These are phyloP conservation scores for Naganishia friedmannii DNA, from an alignment of 768 basidiomycete genomes.

Conservation along the genomic window DNA sequence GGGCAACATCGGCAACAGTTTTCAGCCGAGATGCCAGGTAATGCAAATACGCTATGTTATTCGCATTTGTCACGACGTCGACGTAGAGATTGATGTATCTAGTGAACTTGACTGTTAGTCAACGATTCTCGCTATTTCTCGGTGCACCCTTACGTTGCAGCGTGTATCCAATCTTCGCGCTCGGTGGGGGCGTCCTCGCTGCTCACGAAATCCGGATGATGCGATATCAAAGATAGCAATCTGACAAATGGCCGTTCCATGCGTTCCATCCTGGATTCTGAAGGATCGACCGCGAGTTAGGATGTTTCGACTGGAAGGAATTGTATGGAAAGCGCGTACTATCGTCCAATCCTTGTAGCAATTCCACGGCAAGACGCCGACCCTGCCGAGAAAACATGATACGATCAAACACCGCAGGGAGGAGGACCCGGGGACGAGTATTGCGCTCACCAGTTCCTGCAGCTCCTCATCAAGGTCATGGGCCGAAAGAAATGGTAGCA, in stretches of 20 bases:
- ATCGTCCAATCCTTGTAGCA: constrained; percentile 3
- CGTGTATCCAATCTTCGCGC: constrained; percentile 68
- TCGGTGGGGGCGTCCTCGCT: constrained; percentile 47
- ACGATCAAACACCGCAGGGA: constrained; percentile 23
- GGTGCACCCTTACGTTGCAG: constrained; percentile 67
- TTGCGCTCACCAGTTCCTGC: constrained; percentile 60
- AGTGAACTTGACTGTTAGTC: not conserved
- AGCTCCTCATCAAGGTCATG: constrained; percentile 87
- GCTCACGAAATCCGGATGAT: constrained; percentile 82
- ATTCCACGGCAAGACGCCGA: constrained; percentile 11
- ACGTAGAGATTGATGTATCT: constrained; percentile 90
- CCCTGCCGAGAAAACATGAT: constrained; percentile 25
- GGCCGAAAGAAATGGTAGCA: constrained; percentile 81
- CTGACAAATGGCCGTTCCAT: constrained; percentile 82
- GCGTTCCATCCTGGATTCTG: constrained; percentile 62
- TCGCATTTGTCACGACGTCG: constrained; percentile 68
- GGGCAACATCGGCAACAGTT: constrained; percentile 75
- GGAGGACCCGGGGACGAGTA: not conserved
- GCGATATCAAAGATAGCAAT: constrained; percentile 79
- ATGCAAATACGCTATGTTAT: constrained; percentile 79
- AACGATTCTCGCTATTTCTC: not conserved
- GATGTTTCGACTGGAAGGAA: not conserved
- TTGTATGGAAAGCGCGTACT: not conserved
- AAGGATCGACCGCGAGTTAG: not conserved
- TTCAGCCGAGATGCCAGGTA: constrained; percentile 78